A percentile compares a stretch with the other conserved stretches of the same genome.
Evolutionary conservation across 2,329 filamentous ascomycete genomes (phyloP).

Genomic region (Beauveria brongniartii): DNA sequence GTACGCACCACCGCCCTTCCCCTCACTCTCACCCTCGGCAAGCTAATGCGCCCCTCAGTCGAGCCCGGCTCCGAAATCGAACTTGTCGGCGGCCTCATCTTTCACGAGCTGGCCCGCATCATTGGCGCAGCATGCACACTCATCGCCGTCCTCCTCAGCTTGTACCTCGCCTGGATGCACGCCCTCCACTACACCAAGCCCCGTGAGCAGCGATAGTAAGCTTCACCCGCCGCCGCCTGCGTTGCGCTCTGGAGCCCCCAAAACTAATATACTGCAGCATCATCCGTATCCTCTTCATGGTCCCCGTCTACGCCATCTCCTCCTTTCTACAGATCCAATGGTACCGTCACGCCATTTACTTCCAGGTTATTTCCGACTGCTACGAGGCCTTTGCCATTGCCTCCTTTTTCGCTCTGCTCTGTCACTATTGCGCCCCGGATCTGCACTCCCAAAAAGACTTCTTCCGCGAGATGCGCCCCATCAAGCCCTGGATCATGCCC

Average conservation of each 20-base stretch:
- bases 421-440: constrained; percentile 69
- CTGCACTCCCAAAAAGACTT: constrained; percentile 76
- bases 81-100: constrained; percentile 41
- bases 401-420: constrained; percentile 77
- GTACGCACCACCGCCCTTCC: constrained; percentile 19
- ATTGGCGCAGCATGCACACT: constrained; percentile 40
- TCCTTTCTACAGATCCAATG: constrained; percentile 66
- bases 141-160: constrained; percentile 43
- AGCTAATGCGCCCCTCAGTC: constrained; percentile 23
- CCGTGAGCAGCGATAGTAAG: constrained; percentile 49
- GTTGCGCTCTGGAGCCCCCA: not conserved
- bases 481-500: constrained; percentile 68
- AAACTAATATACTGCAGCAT: constrained; percentile 44
- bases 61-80: constrained; percentile 36
- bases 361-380: constrained; percentile 71
- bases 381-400: constrained; percentile 87
- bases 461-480: constrained; percentile 59
- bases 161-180: constrained; percentile 52
- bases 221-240: not conserved
- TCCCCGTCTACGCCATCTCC: constrained; percentile 70
- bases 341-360: constrained; percentile 75
- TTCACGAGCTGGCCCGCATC: constrained; percentile 46
- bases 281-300: constrained; percentile 82
- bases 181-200: constrained; percentile 53
- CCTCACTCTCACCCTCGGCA: not conserved